Percentiles rank a stretch among this genome's conserved stretches.
These are phyloP conservation scores for Sclerotinia glacialis DNA, from an alignment of 2,329 filamentous ascomycete species.

Conservation along the genomic window DNA sequence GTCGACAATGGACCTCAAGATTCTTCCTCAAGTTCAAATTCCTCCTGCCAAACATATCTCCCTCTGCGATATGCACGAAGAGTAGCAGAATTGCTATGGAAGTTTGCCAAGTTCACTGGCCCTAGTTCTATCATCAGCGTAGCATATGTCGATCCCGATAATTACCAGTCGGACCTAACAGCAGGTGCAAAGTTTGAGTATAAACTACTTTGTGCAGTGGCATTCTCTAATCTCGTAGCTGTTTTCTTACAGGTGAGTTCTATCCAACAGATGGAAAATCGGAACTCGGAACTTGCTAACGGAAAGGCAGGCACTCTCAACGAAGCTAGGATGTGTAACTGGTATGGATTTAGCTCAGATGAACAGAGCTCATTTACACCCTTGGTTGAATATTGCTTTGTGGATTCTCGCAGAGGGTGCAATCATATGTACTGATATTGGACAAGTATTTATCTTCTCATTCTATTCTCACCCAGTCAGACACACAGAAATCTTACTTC, in stretches of 20 bases:
- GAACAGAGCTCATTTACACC: slow-evolving; percentile 49
- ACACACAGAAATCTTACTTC: not conserved
- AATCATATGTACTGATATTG: slow-evolving; percentile 33
- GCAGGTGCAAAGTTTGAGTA: slow-evolving; percentile 52
- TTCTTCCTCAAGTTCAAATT: not conserved
- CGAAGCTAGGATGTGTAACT: slow-evolving; percentile 47
- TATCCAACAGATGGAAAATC: not conserved
- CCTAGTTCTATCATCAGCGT: slow-evolving; percentile 43
- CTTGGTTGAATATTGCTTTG: slow-evolving; percentile 51
- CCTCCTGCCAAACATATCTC: too few relatives aligned
- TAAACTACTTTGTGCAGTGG: slow-evolving; percentile 52
- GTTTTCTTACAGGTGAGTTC: slow-evolving; percentile 38
- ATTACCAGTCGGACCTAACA: slow-evolving; percentile 54
- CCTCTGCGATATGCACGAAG: not conserved
- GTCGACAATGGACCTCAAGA: not conserved
- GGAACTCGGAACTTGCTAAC: not conserved
- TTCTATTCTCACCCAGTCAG: not conserved
- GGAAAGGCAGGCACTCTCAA: not conserved
- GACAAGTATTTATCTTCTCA: slow-evolving; percentile 21
- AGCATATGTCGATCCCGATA: slow-evolving; percentile 45
- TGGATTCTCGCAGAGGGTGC: slow-evolving; percentile 52
- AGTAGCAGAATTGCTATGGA: slow-evolving; percentile 6
- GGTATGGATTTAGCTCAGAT: slow-evolving; percentile 52
- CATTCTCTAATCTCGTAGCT: slow-evolving; percentile 55
- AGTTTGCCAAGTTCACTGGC: slow-evolving; percentile 49